phyloP scores from a whole-genome alignment of 352 stramenopile species.

The Pythium brachiatum region DNA sequence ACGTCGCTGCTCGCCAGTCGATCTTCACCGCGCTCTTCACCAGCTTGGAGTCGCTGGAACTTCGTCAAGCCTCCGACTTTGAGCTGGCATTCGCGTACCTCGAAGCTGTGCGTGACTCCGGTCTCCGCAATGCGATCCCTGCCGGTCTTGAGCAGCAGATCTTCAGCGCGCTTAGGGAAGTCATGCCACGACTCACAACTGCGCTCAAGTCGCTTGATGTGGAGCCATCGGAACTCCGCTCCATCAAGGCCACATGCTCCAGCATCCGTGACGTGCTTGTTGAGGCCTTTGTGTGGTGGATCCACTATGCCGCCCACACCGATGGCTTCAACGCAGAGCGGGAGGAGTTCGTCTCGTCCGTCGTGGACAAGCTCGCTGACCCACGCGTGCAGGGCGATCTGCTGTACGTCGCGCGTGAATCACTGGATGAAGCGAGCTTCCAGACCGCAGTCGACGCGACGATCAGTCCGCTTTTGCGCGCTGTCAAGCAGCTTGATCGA shows the following conservation, averaged over 20 bases:
- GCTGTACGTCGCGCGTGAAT: slow-evolving; percentile 33
- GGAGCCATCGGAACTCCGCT: slow-evolving; percentile 33
- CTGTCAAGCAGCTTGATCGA: slow-evolving; percentile 56
- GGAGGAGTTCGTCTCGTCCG: slow-evolving; percentile 52
- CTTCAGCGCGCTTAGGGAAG: slow-evolving; percentile 30
- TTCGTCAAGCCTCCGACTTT: slow-evolving; percentile 45
- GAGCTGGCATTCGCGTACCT: slow-evolving; percentile 50
- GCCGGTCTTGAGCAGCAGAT: slow-evolving; percentile 33
- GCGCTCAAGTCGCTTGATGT: slow-evolving; percentile 35
- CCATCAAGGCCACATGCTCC: slow-evolving; percentile 53
- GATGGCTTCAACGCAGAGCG: slow-evolving; percentile 26
- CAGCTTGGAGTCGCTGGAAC: slow-evolving; percentile 34
- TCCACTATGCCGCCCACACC: slow-evolving; percentile 43
- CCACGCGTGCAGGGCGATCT: slow-evolving; percentile 68
- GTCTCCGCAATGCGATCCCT: slow-evolving; percentile 36
- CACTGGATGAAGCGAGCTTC: slow-evolving; percentile 34
- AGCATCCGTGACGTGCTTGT: slow-evolving; percentile 57
- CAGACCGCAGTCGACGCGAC: slow-evolving; percentile 29
- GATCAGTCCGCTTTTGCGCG: slow-evolving; percentile 38
- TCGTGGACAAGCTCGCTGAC: slow-evolving; percentile 67
- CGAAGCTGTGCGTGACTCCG: slow-evolving; percentile 59
- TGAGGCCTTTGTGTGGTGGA: slow-evolving; percentile 62
- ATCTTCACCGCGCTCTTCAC: slow-evolving; percentile 21
- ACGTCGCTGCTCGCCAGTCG: background rate
- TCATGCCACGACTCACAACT: slow-evolving; percentile 55